phyloP scores from a whole-genome alignment of 306 rosid genomes.

The Potentilla sterilis region DNA sequence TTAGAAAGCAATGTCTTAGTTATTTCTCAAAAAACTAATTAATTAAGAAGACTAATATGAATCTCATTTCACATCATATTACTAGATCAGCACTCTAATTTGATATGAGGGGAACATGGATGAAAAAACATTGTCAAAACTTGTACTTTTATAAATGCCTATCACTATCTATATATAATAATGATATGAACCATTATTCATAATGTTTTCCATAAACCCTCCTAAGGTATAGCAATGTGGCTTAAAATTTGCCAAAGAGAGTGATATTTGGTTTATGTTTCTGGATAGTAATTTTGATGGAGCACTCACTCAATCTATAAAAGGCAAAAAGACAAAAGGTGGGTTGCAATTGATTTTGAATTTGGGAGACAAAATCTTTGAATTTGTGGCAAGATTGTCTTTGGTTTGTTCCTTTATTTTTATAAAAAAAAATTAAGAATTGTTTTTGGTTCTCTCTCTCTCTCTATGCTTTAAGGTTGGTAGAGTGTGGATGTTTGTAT shows the following conservation, averaged over 20 bases:
- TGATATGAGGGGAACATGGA: not conserved
- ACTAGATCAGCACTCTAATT: not conserved
- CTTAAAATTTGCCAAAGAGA: slow-evolving; percentile 5
- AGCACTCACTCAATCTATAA: slow-evolving; percentile 42
- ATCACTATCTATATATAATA: slow-evolving; percentile 6
- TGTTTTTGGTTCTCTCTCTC: not conserved
- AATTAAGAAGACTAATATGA: not conserved
- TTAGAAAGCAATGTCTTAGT: slow-evolving; percentile 2
- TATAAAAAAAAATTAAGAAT: not conserved
- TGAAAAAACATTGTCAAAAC: slow-evolving; percentile 11
- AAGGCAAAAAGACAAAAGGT: slow-evolving; percentile 45
- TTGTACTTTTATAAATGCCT: slow-evolving; percentile 16
- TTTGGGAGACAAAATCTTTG: slow-evolving; percentile 72
- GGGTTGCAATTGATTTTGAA: slow-evolving; percentile 43
- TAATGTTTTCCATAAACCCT: slow-evolving; percentile 15
- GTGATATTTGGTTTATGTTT: slow-evolving; percentile 19
- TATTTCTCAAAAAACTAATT: not conserved
- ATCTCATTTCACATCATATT: not conserved
- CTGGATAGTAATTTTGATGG: slow-evolving; percentile 44
- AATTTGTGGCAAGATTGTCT: slow-evolving; percentile 66
- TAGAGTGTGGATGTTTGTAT: slow-evolving; percentile 31
- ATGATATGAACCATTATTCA: not conserved
- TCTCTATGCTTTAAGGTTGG: slow-evolving; percentile 41
- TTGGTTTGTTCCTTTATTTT: slow-evolving; percentile 31
- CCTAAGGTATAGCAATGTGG: slow-evolving; percentile 3